Conservation (phyloP, 2,329 filamentous ascomycete species). For the Ascocoryne sarcoides region DNA sequence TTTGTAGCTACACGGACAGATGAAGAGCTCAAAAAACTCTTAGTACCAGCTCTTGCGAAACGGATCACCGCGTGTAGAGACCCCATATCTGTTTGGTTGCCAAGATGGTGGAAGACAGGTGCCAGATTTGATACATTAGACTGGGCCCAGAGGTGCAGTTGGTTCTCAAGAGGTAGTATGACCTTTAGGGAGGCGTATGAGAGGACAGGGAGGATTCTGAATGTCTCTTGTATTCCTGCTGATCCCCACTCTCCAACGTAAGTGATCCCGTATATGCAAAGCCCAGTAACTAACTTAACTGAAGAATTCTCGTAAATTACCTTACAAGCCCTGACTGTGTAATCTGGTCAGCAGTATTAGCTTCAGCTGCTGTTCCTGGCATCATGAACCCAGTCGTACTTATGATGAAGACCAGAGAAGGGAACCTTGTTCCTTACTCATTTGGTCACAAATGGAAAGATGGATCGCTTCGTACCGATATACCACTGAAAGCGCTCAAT, state of each 20-base stretch:
- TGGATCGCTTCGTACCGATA: conserved; percentile 86
- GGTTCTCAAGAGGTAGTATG: conserved; percentile 86
- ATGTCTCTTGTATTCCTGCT: conserved; percentile 90
- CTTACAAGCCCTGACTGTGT: conserved; percentile 93
- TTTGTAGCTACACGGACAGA: conserved; percentile 85
- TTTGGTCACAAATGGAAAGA: conserved; percentile 99
- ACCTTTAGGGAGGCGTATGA: conserved; percentile 95
- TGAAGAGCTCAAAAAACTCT: conserved; percentile 74
- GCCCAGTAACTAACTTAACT: conserved; percentile 38
- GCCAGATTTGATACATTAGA: conserved; percentile 90
- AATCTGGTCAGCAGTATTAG: conserved; percentile 93
- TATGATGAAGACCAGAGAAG: conserved; percentile 76
- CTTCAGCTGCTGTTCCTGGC: conserved; percentile 89
- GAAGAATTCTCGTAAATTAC: conserved; percentile 87
- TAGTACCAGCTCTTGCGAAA: conserved; percentile 78
- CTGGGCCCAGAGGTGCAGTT: conserved; percentile 77
- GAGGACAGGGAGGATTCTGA: conserved; percentile 85
- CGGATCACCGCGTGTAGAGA: conserved; percentile 83
- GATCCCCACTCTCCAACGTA: conserved; percentile 76
- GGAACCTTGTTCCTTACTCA: conserved; percentile 75
- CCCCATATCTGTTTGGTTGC: conserved; percentile 63
- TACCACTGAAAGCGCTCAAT: conserved; percentile 88
- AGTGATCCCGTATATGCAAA: conserved; percentile 5
- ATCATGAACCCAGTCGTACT: conserved; percentile 93
- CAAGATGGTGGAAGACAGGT: conserved; percentile 84